Evolutionary conservation across 2,329 filamentous ascomycete species (phyloP), one percentile per base, ranked within the genome.

Genomic region (Alternaria atra): DNA sequence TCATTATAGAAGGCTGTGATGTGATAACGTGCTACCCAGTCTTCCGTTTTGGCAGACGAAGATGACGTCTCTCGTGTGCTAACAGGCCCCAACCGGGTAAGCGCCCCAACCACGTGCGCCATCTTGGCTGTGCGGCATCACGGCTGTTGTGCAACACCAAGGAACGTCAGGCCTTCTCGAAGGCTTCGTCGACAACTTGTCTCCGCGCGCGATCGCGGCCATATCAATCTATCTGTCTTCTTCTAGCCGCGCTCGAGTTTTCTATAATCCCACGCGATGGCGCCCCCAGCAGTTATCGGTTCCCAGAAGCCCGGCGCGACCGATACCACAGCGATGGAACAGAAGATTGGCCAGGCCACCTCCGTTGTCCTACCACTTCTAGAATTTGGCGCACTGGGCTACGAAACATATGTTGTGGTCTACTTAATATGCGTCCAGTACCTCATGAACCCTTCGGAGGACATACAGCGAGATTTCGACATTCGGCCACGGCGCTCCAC

Each of bases 371-470:
- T 97, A 58, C 93, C 93, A 4, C 68, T 89, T 39, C 75, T 94
- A 52, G 85, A 97, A 40, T 78, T 88, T 34, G 89, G 84, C 30
- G 83, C 87, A 37, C 84, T 92, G 62, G 88, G 84, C 37, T 93
- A 92, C 77, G 87, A 87, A 20, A 90, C 88, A 34, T 97, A 91
- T 80, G 88, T 89, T 13, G 77, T 93, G 50, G 87, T 91, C 50
- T 88, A 85, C 64, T 63, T 62, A 51, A 60, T 62, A 59, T 57
- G 72, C 92, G 91, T 94, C 67, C 82, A 91, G 69, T 94, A 92
- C 74, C 85, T 97, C 46, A 82, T 93, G 63, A 77, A 82, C 55
- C 82, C 84, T 25, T 73, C 80, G 51, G 52, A 58, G 13, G 52
- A 65, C 8, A 29, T 73, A 9, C 66, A 50, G 27, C 76, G 54